A percentile compares a stretch with the other conserved stretches of the same genome.
phyloP scores from a whole-genome alignment of 495 filamentous ascomycete genomes.

The Poronia punctata region DNA sequence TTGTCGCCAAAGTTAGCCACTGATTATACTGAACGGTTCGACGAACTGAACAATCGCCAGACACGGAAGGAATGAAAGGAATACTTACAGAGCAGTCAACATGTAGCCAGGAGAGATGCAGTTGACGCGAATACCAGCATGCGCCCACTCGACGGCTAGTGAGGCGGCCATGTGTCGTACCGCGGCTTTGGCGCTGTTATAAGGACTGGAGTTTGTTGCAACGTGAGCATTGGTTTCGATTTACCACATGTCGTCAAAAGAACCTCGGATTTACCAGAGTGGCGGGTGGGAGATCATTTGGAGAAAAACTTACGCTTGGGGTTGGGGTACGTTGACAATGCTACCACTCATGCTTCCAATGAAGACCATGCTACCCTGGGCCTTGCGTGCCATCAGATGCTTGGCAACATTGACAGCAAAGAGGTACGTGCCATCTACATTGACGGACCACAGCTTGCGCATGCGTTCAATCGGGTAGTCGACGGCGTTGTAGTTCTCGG shows the following conservation, averaged over 20 bases:
- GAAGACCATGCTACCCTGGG: slow-evolving; percentile 80
- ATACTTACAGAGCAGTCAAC: slow-evolving; percentile 83
- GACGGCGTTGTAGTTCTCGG: slow-evolving; percentile 89
- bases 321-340: slow-evolving; percentile 92
- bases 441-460: slow-evolving; percentile 88
- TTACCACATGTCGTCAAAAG: background rate
- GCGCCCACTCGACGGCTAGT: slow-evolving; percentile 85
- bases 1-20: slow-evolving; percentile 2
- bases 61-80: background rate
- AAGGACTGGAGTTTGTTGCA: slow-evolving; percentile 43
- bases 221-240: slow-evolving; percentile 16
- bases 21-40: no score
- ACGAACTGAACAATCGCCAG: no score
- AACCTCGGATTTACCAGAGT: background rate
- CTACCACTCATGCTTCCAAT: slow-evolving; percentile 91
- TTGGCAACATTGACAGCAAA: slow-evolving; percentile 80
- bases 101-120: slow-evolving; percentile 90
- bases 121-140: slow-evolving; percentile 78
- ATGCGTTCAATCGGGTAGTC: slow-evolving; percentile 82
- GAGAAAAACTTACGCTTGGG: slow-evolving; percentile 54
- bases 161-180: slow-evolving; percentile 75
- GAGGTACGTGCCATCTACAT: slow-evolving; percentile 89
- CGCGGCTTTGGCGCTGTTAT: slow-evolving; percentile 85
- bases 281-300: background rate
- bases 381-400: slow-evolving; percentile 78